Evolutionary conservation across 768 basidiomycete species (phyloP).

Genomic region (Phylloporus scabripes): DNA sequence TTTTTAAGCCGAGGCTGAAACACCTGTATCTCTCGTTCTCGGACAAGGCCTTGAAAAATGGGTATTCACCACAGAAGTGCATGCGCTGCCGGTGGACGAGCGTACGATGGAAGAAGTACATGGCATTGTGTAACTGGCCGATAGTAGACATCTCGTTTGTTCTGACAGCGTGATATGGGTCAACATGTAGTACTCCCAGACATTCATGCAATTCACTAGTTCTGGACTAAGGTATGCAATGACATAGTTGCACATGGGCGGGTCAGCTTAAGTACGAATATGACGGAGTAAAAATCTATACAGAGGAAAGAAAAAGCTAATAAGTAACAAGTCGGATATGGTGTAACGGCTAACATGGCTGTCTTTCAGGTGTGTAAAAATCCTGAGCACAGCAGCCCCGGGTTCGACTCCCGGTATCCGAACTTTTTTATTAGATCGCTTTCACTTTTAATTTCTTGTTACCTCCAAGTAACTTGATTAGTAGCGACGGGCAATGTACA

Average conservation of each 20-base stretch:
- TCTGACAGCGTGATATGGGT: too few relatives aligned
- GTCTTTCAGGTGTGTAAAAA: slow-evolving; percentile 21
- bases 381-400: slow-evolving; percentile 31
- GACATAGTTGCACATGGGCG: too few relatives aligned
- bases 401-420: slow-evolving; percentile 35
- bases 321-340: slow-evolving; percentile 24
- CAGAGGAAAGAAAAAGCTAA: not conserved
- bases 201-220: too few relatives aligned
- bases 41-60: slow-evolving; percentile 50
- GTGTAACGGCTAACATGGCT: slow-evolving; percentile 35
- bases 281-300: not conserved
- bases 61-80: slow-evolving; percentile 69
- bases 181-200: too few relatives aligned
- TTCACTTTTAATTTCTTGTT: not conserved
- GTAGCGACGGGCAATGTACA: too few relatives aligned
- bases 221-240: too few relatives aligned
- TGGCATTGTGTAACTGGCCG: slow-evolving; percentile 9
- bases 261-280: too few relatives aligned
- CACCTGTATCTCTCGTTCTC: slow-evolving; percentile 68
- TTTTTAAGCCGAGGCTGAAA: slow-evolving; percentile 57
- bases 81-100: slow-evolving; percentile 65
- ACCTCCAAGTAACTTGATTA: not conserved
- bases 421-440: slow-evolving; percentile 14
- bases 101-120: slow-evolving; percentile 55
- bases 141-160: too few relatives aligned